Percentiles rank a stretch among this genome's conserved stretches.
phyloP scores from a whole-genome alignment of 179 eudicot species.

The Beta macrorhiza region DNA sequence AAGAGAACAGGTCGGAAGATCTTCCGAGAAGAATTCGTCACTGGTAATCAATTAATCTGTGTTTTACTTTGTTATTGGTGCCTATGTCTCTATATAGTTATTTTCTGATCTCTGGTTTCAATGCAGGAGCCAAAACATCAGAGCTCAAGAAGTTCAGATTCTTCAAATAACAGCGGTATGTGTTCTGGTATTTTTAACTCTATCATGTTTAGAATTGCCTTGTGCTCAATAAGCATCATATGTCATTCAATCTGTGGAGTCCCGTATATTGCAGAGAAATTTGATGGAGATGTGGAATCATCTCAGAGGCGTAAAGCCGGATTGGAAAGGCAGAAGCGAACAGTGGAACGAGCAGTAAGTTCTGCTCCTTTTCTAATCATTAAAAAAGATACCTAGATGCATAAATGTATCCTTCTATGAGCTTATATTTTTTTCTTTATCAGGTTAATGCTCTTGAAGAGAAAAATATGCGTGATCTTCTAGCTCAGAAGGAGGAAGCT shows the following conservation, averaged over 20 bases:
- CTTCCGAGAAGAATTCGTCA: constrained; percentile 39
- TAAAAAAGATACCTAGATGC: neutral
- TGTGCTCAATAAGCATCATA: neutral
- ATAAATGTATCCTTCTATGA: constrained; percentile 10
- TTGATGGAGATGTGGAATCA: constrained; percentile 57
- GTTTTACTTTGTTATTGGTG: neutral
- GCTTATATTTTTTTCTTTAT: constrained; percentile 17
- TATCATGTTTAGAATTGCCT: neutral
- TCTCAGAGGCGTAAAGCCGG: constrained; percentile 72
- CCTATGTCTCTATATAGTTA: constrained; percentile 11
- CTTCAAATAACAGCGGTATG: constrained; percentile 36
- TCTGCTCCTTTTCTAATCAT: constrained; percentile 16
- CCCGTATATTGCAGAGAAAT: constrained; percentile 35
- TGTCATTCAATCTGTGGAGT: constrained; percentile 14
- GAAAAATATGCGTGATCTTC: constrained; percentile 80
- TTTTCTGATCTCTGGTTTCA: constrained; percentile 15
- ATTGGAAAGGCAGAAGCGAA: constrained; percentile 76
- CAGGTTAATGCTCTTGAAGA: constrained; percentile 98
- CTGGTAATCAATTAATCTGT: constrained; percentile 16
- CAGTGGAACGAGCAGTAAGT: constrained; percentile 85
- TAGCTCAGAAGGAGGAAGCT: constrained; percentile 87
- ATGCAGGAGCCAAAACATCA: constrained; percentile 42
- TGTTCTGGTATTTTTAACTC: constrained; percentile 1
- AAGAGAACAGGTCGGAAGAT: constrained; percentile 43
- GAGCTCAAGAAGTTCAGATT: constrained; percentile 33